Evolutionary conservation across 768 basidiomycete genomes (phyloP), one percentile per base, ranked within the genome.

Genomic region (Cystofilobasidium capitatum): DNA sequence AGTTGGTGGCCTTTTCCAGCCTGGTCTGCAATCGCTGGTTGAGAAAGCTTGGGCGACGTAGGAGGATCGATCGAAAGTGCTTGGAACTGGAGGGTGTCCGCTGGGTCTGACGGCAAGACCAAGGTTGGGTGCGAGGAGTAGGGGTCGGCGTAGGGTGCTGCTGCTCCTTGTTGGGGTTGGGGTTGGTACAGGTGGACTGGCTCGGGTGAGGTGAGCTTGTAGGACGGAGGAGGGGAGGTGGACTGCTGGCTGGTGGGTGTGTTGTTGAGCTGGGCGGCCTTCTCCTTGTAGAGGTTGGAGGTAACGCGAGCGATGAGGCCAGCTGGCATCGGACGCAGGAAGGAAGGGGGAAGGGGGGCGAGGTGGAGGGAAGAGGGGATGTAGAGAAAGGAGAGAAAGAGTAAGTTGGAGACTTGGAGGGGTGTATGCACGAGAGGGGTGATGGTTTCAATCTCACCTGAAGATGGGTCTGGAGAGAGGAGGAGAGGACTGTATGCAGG

Each of bases 301-400:
- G 51, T 45, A 6, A 66, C 58, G 17, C 58, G 65, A 51, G 58
- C 57, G 59, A 66, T 29, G 22, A 66, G 44, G n/a, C 35, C 45
- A 4, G 58, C 39, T 35, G 65, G 45, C 59, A 59, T 58, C 8
- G n/a, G 54, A 14, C 24, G 31, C 12, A 16, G 51, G 33, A 16
- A 26, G 55, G 3, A 9, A 22, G 54, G 37, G 42, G n/a, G 36
- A 17, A 54, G 55, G 37, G 17, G 22, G 39, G 16, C 13, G 33
- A 51, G 51, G 45, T 17, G 8, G 51, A 26, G 37, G 22, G 37
- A 39, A 6, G 36, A 36, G 58, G 40, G 3, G 59, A 22, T 12
- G 10, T 35, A 37, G 58, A 26, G 35, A 37, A 39, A 60, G n/a
- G 39, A 39, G 35, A 37, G 36, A 59, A 16, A 20, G 24, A 36